Evolutionary conservation across 2,329 filamentous ascomycete species (phyloP).

Genomic region (Cladosporium sp.): DNA sequence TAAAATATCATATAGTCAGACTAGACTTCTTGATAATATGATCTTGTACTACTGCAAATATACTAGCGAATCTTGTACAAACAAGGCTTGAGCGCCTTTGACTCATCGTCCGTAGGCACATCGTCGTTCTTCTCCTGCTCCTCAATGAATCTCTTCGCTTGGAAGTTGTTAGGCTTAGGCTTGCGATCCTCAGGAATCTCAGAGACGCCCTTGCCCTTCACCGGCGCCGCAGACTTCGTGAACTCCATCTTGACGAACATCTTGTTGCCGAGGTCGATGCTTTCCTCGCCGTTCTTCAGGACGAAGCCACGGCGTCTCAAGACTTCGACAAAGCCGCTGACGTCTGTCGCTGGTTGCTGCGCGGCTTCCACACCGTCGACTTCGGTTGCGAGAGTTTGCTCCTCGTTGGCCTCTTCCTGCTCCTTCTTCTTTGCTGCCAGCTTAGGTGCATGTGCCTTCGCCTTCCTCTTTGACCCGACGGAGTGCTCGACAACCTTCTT

Average conservation of each 20-base stretch:
- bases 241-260: conserved; percentile 99
- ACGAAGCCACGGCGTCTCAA: conserved; percentile 80
- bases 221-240: conserved; percentile 75
- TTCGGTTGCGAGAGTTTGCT: conserved; percentile 62
- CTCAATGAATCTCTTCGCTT: conserved; percentile 60
- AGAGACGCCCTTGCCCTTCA: conserved; percentile 70
- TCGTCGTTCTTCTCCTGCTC: conserved; percentile 54
- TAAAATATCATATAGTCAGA: background rate
- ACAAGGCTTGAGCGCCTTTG: conserved; percentile 86
- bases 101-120: conserved; percentile 60
- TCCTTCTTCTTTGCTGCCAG: conserved; percentile 52
- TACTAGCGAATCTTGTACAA: conserved; percentile 82
- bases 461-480: conserved; percentile 65
- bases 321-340: conserved; percentile 82
- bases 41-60: conserved; percentile 39
- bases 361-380: conserved; percentile 68
- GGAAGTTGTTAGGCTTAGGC: conserved; percentile 35
- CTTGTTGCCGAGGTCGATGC: conserved; percentile 83
- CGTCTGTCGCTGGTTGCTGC: conserved; percentile 75
- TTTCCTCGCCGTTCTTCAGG: conserved; percentile 65
- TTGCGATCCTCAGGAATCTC: conserved; percentile 41
- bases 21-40: background rate
- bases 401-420: conserved; percentile 56
- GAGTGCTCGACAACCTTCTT: conserved; percentile 64
- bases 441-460: conserved; percentile 40